Evolutionary conservation across 1,139 yeast genomes (phyloP).

Genomic region (Saccharomycopsis crataegensis): DNA sequence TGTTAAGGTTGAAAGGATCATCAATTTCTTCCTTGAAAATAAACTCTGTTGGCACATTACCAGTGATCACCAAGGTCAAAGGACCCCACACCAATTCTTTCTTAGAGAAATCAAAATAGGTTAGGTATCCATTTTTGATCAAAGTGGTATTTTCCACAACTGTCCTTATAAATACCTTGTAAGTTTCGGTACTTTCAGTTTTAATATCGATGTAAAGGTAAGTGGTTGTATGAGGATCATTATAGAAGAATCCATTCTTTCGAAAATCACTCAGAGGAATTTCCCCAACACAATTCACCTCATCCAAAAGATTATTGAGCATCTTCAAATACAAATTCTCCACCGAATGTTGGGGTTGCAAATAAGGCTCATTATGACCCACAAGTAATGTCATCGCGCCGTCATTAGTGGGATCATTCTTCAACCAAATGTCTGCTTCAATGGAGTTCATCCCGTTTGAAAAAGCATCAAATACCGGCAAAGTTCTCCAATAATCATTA

Average conservation of each 20-base stretch:
- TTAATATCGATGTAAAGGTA: slow-evolving; percentile 44
- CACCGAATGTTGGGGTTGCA: slow-evolving; percentile 40
- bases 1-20: slow-evolving; percentile 16
- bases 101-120: slow-evolving; percentile 8
- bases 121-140: slow-evolving; percentile 2
- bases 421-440: slow-evolving; percentile 68
- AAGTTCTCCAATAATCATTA: slow-evolving; percentile 65
- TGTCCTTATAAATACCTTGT: slow-evolving; percentile 7
- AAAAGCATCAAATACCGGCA: slow-evolving; percentile 59
- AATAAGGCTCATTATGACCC: slow-evolving; percentile 51
- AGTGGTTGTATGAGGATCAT: slow-evolving; percentile 34
- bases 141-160: neutral
- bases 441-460: slow-evolving; percentile 52
- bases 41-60: slow-evolving; percentile 15
- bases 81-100: slow-evolving; percentile 11
- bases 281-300: slow-evolving; percentile 31
- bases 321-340: slow-evolving; percentile 48
- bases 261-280: neutral
- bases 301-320: slow-evolving; percentile 39
- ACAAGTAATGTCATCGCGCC: slow-evolving; percentile 38
- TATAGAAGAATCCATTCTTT: slow-evolving; percentile 37
- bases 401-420: slow-evolving; percentile 24
- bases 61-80: slow-evolving; percentile 15
- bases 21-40: slow-evolving; percentile 4
- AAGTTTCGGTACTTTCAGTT: slow-evolving; percentile 26